These are phyloP conservation scores for Nitzschia putrida DNA, from an alignment of 108 stramenopile genomes.

Conservation along the genomic window DNA sequence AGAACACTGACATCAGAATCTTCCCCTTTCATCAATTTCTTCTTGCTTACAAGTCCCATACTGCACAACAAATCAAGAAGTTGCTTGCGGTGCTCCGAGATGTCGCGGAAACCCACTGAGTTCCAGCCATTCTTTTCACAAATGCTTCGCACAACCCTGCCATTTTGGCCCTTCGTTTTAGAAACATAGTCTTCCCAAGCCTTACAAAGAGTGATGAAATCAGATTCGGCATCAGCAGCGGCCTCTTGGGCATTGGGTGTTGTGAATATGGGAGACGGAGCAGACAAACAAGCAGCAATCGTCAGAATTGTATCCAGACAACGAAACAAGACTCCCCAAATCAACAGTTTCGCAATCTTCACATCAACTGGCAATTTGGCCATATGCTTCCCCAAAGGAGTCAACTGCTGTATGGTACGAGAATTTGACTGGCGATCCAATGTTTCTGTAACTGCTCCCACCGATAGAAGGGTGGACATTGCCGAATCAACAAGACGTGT, in stretches of 20 bases:
- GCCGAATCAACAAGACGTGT: conserved; percentile 66
- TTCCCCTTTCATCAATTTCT: not conserved
- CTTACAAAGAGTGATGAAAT: conserved; percentile 87
- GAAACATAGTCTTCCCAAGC: conserved; percentile 79
- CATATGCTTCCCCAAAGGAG: conserved; percentile 87
- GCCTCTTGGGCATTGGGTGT: conserved; percentile 65
- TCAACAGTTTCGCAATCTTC: conserved; percentile 85
- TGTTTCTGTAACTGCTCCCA: conserved; percentile 66
- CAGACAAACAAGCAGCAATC: conserved; percentile 75
- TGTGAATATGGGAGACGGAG: conserved; percentile 74
- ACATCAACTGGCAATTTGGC: conserved; percentile 90
- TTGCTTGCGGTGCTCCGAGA: conserved; percentile 73
- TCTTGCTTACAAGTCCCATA: conserved; percentile 74
- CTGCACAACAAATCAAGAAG: conserved; percentile 72
- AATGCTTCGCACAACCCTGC: conserved; percentile 41
- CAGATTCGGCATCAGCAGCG: conserved; percentile 74
- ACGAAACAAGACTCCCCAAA: conserved; percentile 70
- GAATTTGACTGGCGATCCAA: not conserved
- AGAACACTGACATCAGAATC: conserved; percentile 17
- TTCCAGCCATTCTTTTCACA: conserved; percentile 77
- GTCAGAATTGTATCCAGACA: conserved; percentile 82
- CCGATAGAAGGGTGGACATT: conserved; percentile 58
- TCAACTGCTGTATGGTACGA: conserved; percentile 55
- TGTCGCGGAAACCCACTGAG: conserved; percentile 66
- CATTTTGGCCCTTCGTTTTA: conserved; percentile 30